A percentile compares a stretch with the other conserved stretches of the same genome.
phyloP scores from a whole-genome alignment of 257 asterid genomes.

The Ehretia macrophylla region DNA sequence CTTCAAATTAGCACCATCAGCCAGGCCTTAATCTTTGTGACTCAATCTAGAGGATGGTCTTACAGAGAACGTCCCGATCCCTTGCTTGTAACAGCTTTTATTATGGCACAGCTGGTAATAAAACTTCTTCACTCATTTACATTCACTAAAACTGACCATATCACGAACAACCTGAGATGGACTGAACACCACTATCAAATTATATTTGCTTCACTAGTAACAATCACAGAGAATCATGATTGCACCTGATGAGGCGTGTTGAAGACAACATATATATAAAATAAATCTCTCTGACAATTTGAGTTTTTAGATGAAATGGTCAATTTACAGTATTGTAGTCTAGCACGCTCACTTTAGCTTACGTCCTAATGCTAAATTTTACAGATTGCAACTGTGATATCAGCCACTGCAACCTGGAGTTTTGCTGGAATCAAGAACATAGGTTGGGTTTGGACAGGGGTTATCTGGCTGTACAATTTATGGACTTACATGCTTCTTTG shows the following conservation, averaged over 20 bases:
- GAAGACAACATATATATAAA: too few relatives aligned
- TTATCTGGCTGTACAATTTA: constrained; percentile 45
- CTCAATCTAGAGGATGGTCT: constrained; percentile 53
- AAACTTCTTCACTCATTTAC: background rate
- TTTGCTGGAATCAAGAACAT: constrained; percentile 42
- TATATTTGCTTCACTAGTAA: too few relatives aligned
- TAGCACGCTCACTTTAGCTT: background rate
- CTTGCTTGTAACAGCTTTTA: constrained; percentile 37
- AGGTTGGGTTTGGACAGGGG: constrained; percentile 58
- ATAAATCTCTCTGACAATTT: background rate
- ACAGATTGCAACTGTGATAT: constrained; percentile 49
- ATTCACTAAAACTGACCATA: background rate
- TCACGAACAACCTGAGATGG: background rate
- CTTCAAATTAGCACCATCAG: constrained; percentile 65
- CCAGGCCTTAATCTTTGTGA: constrained; percentile 51
- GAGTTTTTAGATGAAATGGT: background rate
- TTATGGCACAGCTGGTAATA: constrained; percentile 47
- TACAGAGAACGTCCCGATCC: constrained; percentile 41
- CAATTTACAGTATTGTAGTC: too few relatives aligned
- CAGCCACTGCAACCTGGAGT: constrained; percentile 30
- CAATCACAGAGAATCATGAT: too few relatives aligned
- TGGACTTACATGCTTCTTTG: constrained; percentile 35
- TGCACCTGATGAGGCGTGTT: too few relatives aligned
- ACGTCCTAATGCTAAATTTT: background rate
- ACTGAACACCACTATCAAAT: too few relatives aligned